Evolutionary conservation across 2,329 filamentous ascomycete species (phyloP).

Genomic region (Ascomycota sp.): DNA sequence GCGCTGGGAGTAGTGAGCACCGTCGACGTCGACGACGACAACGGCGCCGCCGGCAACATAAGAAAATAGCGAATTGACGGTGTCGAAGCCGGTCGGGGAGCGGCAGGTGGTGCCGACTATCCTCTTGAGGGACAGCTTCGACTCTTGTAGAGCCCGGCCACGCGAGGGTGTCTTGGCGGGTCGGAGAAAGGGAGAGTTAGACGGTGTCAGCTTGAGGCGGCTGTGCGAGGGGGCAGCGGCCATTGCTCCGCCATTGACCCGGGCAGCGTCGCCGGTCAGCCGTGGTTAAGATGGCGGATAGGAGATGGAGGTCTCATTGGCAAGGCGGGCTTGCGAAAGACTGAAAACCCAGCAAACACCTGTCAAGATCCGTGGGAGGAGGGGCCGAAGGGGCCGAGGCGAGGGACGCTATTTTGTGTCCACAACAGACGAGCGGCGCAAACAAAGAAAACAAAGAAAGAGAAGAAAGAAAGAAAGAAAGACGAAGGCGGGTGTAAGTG

Average conservation of each 20-base stretch:
- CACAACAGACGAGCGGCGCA: too few species aligned
- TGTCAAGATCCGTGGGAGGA: too few species aligned
- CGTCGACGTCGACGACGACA: constrained; percentile 59
- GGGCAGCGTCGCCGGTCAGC: constrained; percentile 1
- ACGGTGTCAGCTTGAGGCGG: constrained; percentile 48
- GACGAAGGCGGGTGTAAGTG: too few species aligned
- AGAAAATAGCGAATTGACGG: constrained; percentile 55
- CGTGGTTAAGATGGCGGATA: neutral
- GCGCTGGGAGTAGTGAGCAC: constrained; percentile 46
- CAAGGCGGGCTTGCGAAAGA: too few species aligned
- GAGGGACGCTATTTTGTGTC: too few species aligned
- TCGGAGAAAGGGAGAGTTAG: constrained; percentile 49
- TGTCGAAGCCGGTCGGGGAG: constrained; percentile 70
- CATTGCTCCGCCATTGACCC: constrained; percentile 34
- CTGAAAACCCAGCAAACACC: too few species aligned
- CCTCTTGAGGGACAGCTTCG: constrained; percentile 49
- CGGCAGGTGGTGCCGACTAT: constrained; percentile 81
- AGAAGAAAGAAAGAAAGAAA: too few species aligned
- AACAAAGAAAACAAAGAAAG: too few species aligned
- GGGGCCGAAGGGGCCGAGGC: too few species aligned
- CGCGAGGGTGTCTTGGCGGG: constrained; percentile 40
- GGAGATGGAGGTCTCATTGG: constrained; percentile 1
- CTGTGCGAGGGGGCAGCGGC: constrained; percentile 32
- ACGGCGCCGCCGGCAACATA: constrained; percentile 84
- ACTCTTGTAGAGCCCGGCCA: constrained; percentile 23